These are phyloP conservation scores for Tetradesmus obliquus DNA, from an alignment of 139 green algal genomes.

Conservation along the genomic window DNA sequence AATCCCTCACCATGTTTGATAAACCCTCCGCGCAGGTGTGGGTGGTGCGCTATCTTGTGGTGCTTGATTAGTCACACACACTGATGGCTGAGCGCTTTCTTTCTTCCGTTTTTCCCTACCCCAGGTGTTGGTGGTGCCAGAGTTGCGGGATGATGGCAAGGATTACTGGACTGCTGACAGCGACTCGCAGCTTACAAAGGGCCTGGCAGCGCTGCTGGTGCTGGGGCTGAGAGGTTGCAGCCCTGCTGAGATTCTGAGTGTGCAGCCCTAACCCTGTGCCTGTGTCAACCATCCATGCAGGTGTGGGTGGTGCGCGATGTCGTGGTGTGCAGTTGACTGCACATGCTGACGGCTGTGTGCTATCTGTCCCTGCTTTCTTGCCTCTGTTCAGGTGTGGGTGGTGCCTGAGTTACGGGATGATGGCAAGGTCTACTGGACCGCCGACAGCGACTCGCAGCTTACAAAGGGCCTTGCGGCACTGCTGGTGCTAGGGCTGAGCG, in stretches of 20 bases:
- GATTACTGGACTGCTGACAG: slow-evolving; percentile 83
- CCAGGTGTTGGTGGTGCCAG: not conserved
- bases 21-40: too few species aligned
- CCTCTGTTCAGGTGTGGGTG: slow-evolving; percentile 93
- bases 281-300: not conserved
- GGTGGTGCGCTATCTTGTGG: too few species aligned
- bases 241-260: slow-evolving; percentile 68
- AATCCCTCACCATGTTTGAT: too few species aligned
- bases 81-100: too few species aligned
- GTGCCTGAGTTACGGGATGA: slow-evolving; percentile 68
- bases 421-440: slow-evolving; percentile 87
- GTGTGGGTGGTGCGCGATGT: too few species aligned
- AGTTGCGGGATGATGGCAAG: not conserved
- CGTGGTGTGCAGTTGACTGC: not conserved
- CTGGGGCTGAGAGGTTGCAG: slow-evolving; percentile 89
- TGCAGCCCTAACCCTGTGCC: slow-evolving; percentile 52
- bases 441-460: slow-evolving; percentile 96
- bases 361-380: not conserved
- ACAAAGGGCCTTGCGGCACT: slow-evolving; percentile 96
- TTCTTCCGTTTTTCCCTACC: too few species aligned
- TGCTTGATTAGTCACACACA: too few species aligned
- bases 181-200: slow-evolving; percentile 97
- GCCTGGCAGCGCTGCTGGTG: slow-evolving; percentile 91
- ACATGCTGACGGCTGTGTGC: not conserved
- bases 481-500: slow-evolving; percentile 93